Evolutionary conservation across 768 basidiomycete genomes (phyloP), one percentile per base, ranked within the genome.

Genomic region (Tylopilus balloui): DNA sequence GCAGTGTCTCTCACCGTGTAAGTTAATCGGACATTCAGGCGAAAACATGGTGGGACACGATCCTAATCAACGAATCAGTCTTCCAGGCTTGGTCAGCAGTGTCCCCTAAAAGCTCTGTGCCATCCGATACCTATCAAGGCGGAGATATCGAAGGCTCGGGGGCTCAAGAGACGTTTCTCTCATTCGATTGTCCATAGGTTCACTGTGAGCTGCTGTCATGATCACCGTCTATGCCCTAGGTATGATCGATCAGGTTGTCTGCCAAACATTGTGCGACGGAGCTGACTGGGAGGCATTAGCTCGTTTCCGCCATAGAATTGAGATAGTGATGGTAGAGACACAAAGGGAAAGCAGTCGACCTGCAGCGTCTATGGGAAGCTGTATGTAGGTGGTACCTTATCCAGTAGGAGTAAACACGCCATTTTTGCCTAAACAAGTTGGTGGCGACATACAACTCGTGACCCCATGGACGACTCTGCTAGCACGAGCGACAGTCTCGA

Each of bases 391-490:
- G 35, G 7, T 28, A 24, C 53, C 52, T 20, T 55, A 59, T 59
- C 48, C 9, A 46, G 56, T 6, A 47, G 34, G 27, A 29, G 14
- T 34, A n/a, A n/a, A n/a, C n/a, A n/a, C n/a, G n/a, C n/a, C n/a
- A n/a, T 35, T 25, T 48, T 45, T 28, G 11, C 28, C 24, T 9
- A 4, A 39, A n/a, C 15, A n/a, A n/a, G n/a, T 42, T 34, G n/a
- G 13, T 4, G 24, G 24, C 24, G 8, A 25, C 24, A 25, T 25
- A n/a, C 5, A 17, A 13, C 27, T 28, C 28, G 35, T 36, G 19
- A 36, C 35, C 17, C 15, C 46, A 84, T 83, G 81, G 75, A 83
- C 62, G 78, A 82, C 58, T 65, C 75, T 25, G 40, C 45, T 6
- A 21, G 41, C 19, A 19, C 51, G 42, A 50, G 39, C 11, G 71